Base-by-base conservation (phyloP, 305 asterid genomes). In the Fraxinus sp. region DNA sequence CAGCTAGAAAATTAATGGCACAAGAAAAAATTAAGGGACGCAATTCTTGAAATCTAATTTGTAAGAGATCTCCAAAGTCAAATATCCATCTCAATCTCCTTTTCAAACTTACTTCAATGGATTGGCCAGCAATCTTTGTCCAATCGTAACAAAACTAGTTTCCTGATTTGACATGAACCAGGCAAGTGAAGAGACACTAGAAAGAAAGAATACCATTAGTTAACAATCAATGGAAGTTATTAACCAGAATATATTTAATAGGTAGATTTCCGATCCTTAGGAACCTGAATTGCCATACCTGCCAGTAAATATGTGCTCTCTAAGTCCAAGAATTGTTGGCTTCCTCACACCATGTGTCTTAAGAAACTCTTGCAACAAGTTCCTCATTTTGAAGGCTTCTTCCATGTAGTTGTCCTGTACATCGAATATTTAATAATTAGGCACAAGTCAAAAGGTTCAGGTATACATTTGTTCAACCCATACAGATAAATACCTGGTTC, bases 141-240 rank as follows among this genome's bases (percentile, higher is more conserved):
- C 99, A 89, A 96, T 96, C 78, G 99, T 96, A 88, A 96, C 99
- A 78, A 96, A 96, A 91, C 99, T 96, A 76, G 79, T 92, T 88
- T 96, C 99, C 87, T 96, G 99, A 79, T 88, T 93, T 70, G 95
- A 91, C 99, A 96, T 96, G 91, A 96, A 96, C 99, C 99, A 94
- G 39, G 99, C 99, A 84, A 96, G 98, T 72, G 99, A 96, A 85
- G 99, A 96, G 76, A 96, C 99, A 96, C 99, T 96, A 82, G 86
- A 92, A 83, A 59, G 62, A 87, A 32, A 84, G 64, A 85, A 49
- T 75, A 55, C 8, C 32, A 66, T 10, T 82, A 32, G 41, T 82
- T 81, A 80, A 74, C 78, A 82, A 77, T 73, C 77, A 24, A 46
- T 33, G 32, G 24, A 80, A 84, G 79, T 78, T 82, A 49, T 18